A percentile compares a stretch with the other conserved stretches of the same genome.
Conservation (phyloP, 768 basidiomycete genomes). For the Leccinum longicurvipes region DNA sequence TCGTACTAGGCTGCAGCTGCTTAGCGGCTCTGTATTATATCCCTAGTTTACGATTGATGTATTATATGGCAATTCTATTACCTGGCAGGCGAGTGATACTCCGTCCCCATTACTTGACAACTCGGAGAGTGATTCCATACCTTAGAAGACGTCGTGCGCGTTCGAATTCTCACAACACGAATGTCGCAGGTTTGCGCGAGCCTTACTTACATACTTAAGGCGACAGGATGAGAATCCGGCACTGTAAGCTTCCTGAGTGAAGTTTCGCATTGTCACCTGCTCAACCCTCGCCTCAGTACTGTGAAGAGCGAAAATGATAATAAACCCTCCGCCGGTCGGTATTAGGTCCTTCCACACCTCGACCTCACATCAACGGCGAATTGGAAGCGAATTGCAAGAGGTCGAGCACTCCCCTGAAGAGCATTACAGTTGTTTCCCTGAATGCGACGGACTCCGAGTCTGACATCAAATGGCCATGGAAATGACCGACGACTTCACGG, state of each 20-base stretch:
- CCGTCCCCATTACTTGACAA: background rate
- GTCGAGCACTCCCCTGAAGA: slow-evolving; percentile 39
- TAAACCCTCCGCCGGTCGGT: background rate
- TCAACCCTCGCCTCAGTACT: background rate
- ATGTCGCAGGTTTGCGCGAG: too few species aligned
- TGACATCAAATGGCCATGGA: background rate
- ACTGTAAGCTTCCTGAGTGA: background rate
- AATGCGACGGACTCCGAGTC: background rate
- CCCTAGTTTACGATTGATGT: too few species aligned
- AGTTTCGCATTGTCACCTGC: background rate
- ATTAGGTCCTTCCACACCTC: background rate
- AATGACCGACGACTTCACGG: background rate
- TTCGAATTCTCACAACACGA: background rate
- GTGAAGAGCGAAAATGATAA: background rate
- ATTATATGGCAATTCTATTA: too few species aligned
- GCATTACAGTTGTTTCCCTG: slow-evolving; percentile 51
- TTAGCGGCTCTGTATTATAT: too few species aligned
- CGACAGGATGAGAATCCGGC: too few species aligned
- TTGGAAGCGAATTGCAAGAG: background rate
- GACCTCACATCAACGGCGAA: background rate
- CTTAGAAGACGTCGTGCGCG: background rate
- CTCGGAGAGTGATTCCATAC: background rate
- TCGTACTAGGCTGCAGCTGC: too few species aligned
- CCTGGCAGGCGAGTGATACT: too few species aligned
- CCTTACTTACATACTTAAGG: too few species aligned